Base-by-base conservation (phyloP, 805 yeast species). In the Lipomyces anomalus region DNA sequence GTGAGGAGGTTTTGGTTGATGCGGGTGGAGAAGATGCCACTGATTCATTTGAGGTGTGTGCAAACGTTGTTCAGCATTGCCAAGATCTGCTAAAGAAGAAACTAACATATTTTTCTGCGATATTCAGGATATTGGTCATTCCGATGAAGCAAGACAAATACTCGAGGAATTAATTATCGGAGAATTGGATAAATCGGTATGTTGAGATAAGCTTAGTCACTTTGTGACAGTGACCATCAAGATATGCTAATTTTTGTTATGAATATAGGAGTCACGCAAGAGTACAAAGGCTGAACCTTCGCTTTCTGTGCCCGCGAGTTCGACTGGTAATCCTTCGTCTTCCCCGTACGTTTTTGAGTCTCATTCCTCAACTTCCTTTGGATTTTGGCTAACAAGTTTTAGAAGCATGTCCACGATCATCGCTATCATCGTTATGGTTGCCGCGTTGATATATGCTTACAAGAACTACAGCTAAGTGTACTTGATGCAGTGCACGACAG, bases 61-160 rank as follows among this genome's bases (percentile, higher is more conserved):
- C 57, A 65, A 74, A 32, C 65, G 78, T 2, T 52, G 56, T 16
- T 74, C 58, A 78, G 76, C 30, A 65, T 76, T 38, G 51, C 72
- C 75, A n/a, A n/a, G n/a, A n/a, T n/a, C n/a, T n/a, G n/a, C n/a
- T n/a, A n/a, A n/a, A n/a, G n/a, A n/a, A n/a, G n/a, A n/a, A n/a
- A n/a, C n/a, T n/a, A n/a, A n/a, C n/a, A n/a, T n/a, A n/a, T n/a
- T n/a, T n/a, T n/a, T n/a, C n/a, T n/a, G n/a, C n/a, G n/a, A n/a
- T n/a, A n/a, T 75, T 47, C 78, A 76, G 56, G 95, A 87, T 61
- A 89, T 92, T 63, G 99, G 99, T 29, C 99, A 92, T 69, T 87
- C 97, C 29, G 97, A 89, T 53, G 96, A 89, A 57, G 97, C 99
- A 34, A 79, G 80, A 57, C 92, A 82, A 58, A 72, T 82, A 57